Conservation (phyloP, 495 filamentous ascomycete genomes). For the Penicillium riverlandense region DNA sequence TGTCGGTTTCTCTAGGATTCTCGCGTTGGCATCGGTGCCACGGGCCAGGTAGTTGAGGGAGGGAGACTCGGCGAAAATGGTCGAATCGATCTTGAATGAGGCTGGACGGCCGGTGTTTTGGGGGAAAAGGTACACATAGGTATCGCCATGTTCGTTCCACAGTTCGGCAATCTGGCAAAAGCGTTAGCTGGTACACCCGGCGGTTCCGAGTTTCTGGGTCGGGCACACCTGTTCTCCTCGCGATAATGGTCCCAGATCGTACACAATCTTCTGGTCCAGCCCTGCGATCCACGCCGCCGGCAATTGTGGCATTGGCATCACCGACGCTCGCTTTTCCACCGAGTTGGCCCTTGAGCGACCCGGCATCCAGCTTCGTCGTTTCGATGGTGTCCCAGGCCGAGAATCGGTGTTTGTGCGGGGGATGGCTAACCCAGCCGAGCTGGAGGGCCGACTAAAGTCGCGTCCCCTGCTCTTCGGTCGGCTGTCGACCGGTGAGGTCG, state of each 20-base stretch:
- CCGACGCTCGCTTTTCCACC: conserved; percentile 14
- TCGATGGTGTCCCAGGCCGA: conserved; percentile 33
- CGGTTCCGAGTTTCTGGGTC: not conserved
- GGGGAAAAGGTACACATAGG: conserved; percentile 77
- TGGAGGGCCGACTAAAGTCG: conserved; percentile 28
- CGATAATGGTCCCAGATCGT: conserved; percentile 49
- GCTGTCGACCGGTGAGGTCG: conserved; percentile 24
- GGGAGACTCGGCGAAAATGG: conserved; percentile 62
- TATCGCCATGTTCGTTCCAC: conserved; percentile 80
- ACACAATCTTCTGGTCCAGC: conserved; percentile 49
- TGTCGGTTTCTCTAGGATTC: conserved; percentile 30
- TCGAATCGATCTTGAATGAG: conserved; percentile 72
- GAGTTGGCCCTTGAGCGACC: conserved; percentile 35
- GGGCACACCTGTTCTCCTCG: conserved; percentile 53
- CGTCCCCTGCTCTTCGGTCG: conserved; percentile 36
- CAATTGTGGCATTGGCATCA: conserved; percentile 3
- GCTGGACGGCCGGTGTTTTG: conserved; percentile 56
- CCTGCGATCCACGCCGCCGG: conserved; percentile 58
- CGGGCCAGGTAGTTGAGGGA: conserved; percentile 63
- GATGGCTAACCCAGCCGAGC: conserved; percentile 30
- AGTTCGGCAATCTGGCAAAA: conserved; percentile 64
- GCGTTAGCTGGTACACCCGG: not conserved
- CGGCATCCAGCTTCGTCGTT: conserved; percentile 50
- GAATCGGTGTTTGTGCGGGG: conserved; percentile 31
- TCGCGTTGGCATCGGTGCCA: conserved; percentile 43